phyloP scores from a whole-genome alignment of 352 stramenopile species.

The Peronospora tabacina region DNA sequence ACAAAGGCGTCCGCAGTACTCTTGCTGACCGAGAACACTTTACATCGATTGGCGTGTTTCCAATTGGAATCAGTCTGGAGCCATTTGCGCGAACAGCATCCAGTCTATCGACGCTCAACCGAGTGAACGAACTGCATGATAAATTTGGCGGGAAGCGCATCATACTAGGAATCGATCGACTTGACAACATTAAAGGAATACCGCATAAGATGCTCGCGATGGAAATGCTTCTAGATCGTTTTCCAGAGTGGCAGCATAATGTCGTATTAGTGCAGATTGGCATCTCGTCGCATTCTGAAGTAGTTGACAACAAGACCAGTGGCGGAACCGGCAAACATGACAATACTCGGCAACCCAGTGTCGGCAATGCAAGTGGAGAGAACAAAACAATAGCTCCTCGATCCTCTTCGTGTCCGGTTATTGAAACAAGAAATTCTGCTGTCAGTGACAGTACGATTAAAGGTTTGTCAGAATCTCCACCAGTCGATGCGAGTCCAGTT shows the following conservation, averaged over 20 bases:
- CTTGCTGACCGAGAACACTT: conserved; percentile 71
- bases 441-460: conserved; percentile 29
- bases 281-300: conserved; percentile 80
- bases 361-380: conserved; percentile 12
- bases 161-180: conserved; percentile 75
- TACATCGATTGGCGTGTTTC: conserved; percentile 83
- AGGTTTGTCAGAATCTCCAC: conserved; percentile 20
- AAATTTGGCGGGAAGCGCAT: conserved; percentile 80
- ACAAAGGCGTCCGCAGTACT: conserved; percentile 70
- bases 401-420: conserved; percentile 23
- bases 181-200: conserved; percentile 88
- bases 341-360: conserved; percentile 9
- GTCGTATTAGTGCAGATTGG: conserved; percentile 94
- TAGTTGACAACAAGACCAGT: conserved; percentile 30
- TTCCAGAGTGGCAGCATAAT: conserved; percentile 91
- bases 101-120: conserved; percentile 45
- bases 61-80: conserved; percentile 81
- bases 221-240: conserved; percentile 74
- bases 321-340: conserved; percentile 10
- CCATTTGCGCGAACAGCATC: conserved; percentile 62
- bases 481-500: conserved; percentile 14
- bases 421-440: conserved; percentile 8
- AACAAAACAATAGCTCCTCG: conserved; percentile 12
- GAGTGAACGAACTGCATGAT: conserved; percentile 60
- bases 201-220: conserved; percentile 85